These are phyloP conservation scores for Sporothrix mexicana DNA, from an alignment of 2,329 filamentous ascomycete genomes.

Conservation along the genomic window DNA sequence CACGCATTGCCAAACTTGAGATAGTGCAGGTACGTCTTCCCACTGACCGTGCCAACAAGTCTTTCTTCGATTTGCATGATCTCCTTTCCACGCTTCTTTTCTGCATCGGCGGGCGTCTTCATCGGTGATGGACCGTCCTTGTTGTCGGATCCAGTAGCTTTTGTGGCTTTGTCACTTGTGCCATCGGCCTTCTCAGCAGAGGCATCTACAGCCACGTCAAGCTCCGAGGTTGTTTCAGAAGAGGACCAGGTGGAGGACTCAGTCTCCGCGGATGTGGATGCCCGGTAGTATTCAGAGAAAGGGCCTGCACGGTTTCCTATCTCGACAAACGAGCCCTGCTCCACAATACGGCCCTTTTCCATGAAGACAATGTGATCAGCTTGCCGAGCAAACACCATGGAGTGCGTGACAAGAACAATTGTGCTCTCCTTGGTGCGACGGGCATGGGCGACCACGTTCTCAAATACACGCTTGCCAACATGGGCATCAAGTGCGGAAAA, in stretches of 20 bases:
- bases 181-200: not conserved
- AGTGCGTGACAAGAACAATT: constrained; percentile 48
- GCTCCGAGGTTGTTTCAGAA: not conserved
- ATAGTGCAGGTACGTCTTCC: constrained; percentile 67
- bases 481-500: constrained; percentile 65
- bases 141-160: not conserved
- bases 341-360: constrained; percentile 67
- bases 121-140: not conserved
- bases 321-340: constrained; percentile 68
- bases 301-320: constrained; percentile 44
- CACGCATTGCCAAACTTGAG: constrained; percentile 64
- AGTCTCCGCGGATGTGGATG: not conserved
- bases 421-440: constrained; percentile 35
- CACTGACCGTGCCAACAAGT: constrained; percentile 65
- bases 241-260: not conserved
- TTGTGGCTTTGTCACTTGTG: not conserved
- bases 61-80: constrained; percentile 64
- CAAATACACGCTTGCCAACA: constrained; percentile 65
- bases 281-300: not conserved
- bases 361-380: constrained; percentile 71
- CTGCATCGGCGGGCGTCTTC: not conserved
- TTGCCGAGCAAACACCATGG: constrained; percentile 63
- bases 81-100: constrained; percentile 34
- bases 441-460: constrained; percentile 57
- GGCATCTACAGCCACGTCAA: not conserved